phyloP scores from a whole-genome alignment of 2,329 filamentous ascomycete species.

The Emmonsiellopsis sp. region DNA sequence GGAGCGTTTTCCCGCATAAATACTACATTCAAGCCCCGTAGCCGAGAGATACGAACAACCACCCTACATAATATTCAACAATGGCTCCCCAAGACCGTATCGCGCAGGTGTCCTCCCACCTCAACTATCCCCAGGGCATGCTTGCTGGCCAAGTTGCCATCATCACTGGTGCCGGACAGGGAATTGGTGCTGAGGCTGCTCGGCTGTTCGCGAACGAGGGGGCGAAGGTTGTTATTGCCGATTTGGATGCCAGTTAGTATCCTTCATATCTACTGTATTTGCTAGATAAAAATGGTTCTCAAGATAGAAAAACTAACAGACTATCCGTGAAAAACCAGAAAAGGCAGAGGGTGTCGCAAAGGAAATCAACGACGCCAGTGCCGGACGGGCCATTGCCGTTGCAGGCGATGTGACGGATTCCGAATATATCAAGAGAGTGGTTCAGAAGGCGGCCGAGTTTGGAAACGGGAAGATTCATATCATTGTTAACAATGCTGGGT shows the following conservation, averaged over 20 bases:
- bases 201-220: constrained; percentile 79
- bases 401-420: constrained; percentile 67
- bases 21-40: too few species aligned
- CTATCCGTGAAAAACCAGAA: constrained; percentile 34
- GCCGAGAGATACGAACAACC: too few species aligned
- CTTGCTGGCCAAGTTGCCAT: constrained; percentile 75
- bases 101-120: constrained; percentile 63
- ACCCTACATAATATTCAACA: constrained; percentile 6
- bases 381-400: constrained; percentile 60
- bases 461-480: constrained; percentile 82
- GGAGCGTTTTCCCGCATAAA: too few species aligned
- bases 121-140: constrained; percentile 74
- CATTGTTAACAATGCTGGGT: constrained; percentile 85
- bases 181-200: constrained; percentile 78
- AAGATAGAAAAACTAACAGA: constrained; percentile 2
- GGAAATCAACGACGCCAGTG: constrained; percentile 55
- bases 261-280: constrained; percentile 1
- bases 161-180: constrained; percentile 77
- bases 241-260: constrained; percentile 62
- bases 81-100: constrained; percentile 48
- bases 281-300: background rate
- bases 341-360: constrained; percentile 62
- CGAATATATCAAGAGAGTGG: constrained; percentile 60
- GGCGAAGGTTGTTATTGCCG: constrained; percentile 71
- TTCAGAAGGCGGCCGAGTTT: constrained; percentile 67